Percentiles rank a stretch among this genome's conserved stretches.
phyloP scores from a whole-genome alignment of 495 filamentous ascomycete species.

The Penicillium alfredii region DNA sequence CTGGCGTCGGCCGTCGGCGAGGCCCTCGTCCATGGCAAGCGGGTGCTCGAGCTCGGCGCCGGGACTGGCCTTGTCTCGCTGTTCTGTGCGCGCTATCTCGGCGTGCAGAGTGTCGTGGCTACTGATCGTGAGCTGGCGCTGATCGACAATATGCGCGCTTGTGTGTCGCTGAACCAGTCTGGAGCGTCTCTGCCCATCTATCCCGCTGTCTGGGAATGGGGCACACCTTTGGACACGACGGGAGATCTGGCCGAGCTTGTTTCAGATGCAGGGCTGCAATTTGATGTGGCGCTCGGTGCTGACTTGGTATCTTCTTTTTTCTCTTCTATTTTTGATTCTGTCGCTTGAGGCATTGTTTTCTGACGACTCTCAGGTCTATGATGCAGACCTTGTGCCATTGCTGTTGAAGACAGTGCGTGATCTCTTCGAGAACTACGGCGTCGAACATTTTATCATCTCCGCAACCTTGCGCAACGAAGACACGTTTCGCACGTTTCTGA shows the following conservation, averaged over 20 bases:
- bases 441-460: constrained; percentile 50
- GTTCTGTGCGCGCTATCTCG: constrained; percentile 69
- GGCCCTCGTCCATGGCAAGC: constrained; percentile 46
- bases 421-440: constrained; percentile 45
- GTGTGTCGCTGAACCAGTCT: constrained; percentile 60
- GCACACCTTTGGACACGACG: constrained; percentile 18
- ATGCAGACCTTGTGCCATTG: constrained; percentile 49
- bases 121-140: constrained; percentile 79
- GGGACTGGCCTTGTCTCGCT: constrained; percentile 85
- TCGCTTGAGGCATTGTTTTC: background rate
- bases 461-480: constrained; percentile 58
- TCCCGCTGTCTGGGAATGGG: constrained; percentile 38
- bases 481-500: constrained; percentile 53
- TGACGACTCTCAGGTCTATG: constrained; percentile 52
- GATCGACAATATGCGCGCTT: constrained; percentile 61
- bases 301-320: constrained; percentile 37
- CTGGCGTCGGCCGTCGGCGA: constrained; percentile 45
- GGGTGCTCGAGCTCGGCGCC: constrained; percentile 79
- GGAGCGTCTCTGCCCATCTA: constrained; percentile 34
- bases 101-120: constrained; percentile 55
- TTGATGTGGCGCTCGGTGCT: constrained; percentile 47
- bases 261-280: constrained; percentile 10
- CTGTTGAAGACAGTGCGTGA: constrained; percentile 51
- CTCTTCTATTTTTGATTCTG: background rate
- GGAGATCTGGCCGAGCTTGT: constrained; percentile 4